phyloP scores from a whole-genome alignment of 345 rosid species.

The Raphanus sativus region DNA sequence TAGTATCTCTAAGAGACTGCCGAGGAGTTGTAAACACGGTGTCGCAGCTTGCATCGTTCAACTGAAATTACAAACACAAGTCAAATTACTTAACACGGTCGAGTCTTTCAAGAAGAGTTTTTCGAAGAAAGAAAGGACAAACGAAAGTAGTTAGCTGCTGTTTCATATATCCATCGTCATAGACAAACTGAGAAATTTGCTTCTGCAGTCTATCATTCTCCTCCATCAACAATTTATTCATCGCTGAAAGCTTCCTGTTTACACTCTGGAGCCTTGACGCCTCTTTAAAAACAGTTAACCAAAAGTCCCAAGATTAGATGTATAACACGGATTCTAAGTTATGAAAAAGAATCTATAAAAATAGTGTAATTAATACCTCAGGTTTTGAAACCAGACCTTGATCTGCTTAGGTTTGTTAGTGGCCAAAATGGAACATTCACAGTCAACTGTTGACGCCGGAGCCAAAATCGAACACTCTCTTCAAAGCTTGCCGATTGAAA shows the following conservation, averaged over 20 bases:
- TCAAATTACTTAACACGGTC: not conserved
- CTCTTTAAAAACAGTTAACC: constrained; percentile 38
- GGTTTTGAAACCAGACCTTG: constrained; percentile 99
- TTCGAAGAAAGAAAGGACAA: not conserved
- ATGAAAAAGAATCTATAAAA: too few species aligned
- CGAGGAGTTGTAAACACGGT: constrained; percentile 92
- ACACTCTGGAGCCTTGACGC: constrained; percentile 92
- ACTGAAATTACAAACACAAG: constrained; percentile 25
- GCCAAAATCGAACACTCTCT: constrained; percentile 87
- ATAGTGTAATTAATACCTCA: constrained; percentile 52
- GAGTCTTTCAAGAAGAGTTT: not conserved
- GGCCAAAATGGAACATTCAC: constrained; percentile 89
- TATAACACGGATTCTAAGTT: too few species aligned
- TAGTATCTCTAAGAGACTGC: constrained; percentile 87
- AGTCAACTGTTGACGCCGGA: constrained; percentile 87
- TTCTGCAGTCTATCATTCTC: constrained; percentile 98
- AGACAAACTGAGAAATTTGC: constrained; percentile 95
- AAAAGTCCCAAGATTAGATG: too few species aligned
- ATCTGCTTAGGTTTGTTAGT: constrained; percentile 59
- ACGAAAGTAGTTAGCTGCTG: constrained; percentile 72
- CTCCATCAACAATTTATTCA: constrained; percentile 98
- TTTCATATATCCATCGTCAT: constrained; percentile 87
- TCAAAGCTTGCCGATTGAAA: too few species aligned
- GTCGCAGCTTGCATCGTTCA: constrained; percentile 91
- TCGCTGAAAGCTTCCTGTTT: constrained; percentile 85